Evolutionary conservation across 164 flowering plant species (phyloP).

Genomic region (Vitis labrusca): DNA sequence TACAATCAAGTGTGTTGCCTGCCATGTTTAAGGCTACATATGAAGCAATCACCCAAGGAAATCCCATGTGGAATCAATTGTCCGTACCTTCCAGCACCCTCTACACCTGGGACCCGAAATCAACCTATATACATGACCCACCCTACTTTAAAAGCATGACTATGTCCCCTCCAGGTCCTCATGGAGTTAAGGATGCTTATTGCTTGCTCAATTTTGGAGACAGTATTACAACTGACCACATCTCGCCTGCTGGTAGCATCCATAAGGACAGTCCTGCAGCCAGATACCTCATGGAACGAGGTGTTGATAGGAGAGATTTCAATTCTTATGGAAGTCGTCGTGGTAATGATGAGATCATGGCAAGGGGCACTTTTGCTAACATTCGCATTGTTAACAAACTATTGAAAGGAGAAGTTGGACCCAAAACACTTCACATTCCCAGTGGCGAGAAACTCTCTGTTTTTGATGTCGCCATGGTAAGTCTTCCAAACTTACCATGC

Average conservation of each 20-base stretch:
- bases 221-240: conserved; percentile 82
- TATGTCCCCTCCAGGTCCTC: conserved; percentile 69
- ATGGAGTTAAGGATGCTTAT: conserved; percentile 66
- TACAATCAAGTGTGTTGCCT: conserved; percentile 68
- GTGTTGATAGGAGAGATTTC: conserved; percentile 70
- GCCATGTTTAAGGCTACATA: conserved; percentile 77
- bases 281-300: conserved; percentile 60
- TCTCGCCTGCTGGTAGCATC: conserved; percentile 87
- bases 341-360: conserved; percentile 80
- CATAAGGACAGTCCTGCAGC: conserved; percentile 81
- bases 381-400: conserved; percentile 67
- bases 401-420: conserved; percentile 73
- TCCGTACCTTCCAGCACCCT: conserved; percentile 61
- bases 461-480: conserved; percentile 69
- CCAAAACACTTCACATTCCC: conserved; percentile 70
- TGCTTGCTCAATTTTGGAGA: conserved; percentile 78
- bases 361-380: conserved; percentile 72
- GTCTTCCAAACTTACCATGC: background rate
- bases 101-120: conserved; percentile 63
- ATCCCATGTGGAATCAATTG: conserved; percentile 71
- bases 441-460: conserved; percentile 63
- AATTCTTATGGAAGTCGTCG: conserved; percentile 80
- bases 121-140: conserved; percentile 75
- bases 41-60: conserved; percentile 73
- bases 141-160: conserved; percentile 68